These are phyloP conservation scores for Pachysolen tannophilus DNA, from an alignment of 805 yeast species.

Conservation along the genomic window DNA sequence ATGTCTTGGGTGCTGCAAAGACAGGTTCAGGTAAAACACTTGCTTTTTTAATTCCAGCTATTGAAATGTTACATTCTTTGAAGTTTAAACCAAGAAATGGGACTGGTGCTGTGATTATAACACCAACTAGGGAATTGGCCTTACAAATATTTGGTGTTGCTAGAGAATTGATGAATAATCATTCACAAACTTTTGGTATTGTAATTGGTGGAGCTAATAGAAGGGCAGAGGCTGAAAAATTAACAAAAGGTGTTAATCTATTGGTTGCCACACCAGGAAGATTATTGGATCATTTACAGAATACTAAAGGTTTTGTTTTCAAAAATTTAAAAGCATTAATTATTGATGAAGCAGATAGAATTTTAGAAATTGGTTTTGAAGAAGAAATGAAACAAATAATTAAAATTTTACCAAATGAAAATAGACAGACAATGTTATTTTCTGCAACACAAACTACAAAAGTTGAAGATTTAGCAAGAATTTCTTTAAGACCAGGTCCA, in stretches of 20 bases:
- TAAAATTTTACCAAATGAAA: conserved; percentile 84
- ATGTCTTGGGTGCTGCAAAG: conserved; percentile 98
- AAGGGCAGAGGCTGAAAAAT: conserved; percentile 94
- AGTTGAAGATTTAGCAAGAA: conserved; percentile 96
- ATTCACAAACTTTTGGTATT: conserved; percentile 90
- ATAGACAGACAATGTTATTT: conserved; percentile 92
- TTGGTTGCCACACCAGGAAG: conserved; percentile 98
- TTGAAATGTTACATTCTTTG: conserved; percentile 81
- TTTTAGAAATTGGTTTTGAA: conserved; percentile 95
- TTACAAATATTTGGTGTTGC: conserved; percentile 98
- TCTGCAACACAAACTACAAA: conserved; percentile 99
- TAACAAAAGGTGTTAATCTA: conserved; percentile 87
- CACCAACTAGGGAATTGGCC: conserved; percentile 97
- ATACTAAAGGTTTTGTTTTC: conserved; percentile 88
- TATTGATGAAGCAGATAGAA: conserved; percentile 98
- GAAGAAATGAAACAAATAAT: conserved; percentile 98
- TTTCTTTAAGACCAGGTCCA: conserved; percentile 91
- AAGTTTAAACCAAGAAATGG: conserved; percentile 97
- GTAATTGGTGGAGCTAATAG: conserved; percentile 99
- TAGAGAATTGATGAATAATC: conserved; percentile 82
- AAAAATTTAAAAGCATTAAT: conserved; percentile 90
- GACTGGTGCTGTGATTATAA: conserved; percentile 90
- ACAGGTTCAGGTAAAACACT: conserved; percentile 98
- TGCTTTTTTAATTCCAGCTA: conserved; percentile 93
- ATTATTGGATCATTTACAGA: conserved; percentile 90